Evolutionary conservation across 2,329 filamentous ascomycete genomes (phyloP), one percentile per base, ranked within the genome.

Genomic region (Monosporascus sp.): DNA sequence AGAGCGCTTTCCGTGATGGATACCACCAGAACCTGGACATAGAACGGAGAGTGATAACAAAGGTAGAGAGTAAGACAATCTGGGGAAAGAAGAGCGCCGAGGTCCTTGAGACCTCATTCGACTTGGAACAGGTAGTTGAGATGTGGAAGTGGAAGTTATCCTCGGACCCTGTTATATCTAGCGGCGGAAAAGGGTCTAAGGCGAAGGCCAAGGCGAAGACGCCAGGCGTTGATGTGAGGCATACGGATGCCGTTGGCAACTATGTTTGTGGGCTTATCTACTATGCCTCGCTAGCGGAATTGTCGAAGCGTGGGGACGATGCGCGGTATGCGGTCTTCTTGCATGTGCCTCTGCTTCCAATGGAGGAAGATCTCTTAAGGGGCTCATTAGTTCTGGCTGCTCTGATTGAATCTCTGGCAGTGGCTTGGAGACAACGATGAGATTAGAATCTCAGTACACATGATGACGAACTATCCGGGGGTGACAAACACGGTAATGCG

Each of bases 221-320:
- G 7, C 43, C 4, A 5, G 22, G n/a, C 2, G 41, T 49, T n/a
- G 51, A 53, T 20, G 41, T 50, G 8, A 28, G 51, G 24, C 51
- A 46, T 20, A 50, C 47, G 8, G 41, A 53, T 37, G 51, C 50
- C 22, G 51, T 53, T 0, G 51, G 51, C 7, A 45, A 41, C 4
- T 53, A 53, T n/a, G 48, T 47, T 7, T 50, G 51, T 20, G 48
- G 51, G 8, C 48, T 53, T 8, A 24, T 50, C 3, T 53, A 50
- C 38, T 50, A 50, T n/a, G 14, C 44, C n/a, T 45, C 38, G 38
- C 26, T 53, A 4, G 40, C 48, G 9, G 51, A 35, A 31, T 44
- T 53, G 38, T 18, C 26, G 22, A 22, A 50, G 40, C 48, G 8
- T 7, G n/a, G 48, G 8, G 26, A 28, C 15, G 37, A 15, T 26